phyloP scores from a whole-genome alignment of 1,139 yeast species.

The Geotrichum europaeum region DNA sequence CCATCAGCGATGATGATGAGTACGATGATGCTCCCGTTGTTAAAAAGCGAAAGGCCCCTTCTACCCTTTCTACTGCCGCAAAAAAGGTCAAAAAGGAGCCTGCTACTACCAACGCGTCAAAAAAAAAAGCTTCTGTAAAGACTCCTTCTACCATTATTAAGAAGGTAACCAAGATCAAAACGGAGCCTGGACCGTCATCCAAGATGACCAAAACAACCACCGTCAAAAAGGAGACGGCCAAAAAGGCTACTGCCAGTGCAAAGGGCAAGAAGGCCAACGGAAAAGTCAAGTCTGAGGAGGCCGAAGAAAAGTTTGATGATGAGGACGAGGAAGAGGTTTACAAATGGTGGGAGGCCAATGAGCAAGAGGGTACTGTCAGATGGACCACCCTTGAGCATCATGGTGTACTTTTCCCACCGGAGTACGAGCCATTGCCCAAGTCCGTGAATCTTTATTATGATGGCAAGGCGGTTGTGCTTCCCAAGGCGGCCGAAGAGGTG shows the following conservation, averaged over 20 bases:
- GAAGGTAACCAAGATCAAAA: slow-evolving; percentile 13
- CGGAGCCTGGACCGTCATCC: slow-evolving; percentile 5
- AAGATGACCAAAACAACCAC: slow-evolving; percentile 1
- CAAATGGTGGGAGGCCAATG: slow-evolving; percentile 69
- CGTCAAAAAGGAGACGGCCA: slow-evolving; percentile 10
- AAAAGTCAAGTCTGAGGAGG: slow-evolving; percentile 17
- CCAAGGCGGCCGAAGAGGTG: slow-evolving; percentile 86
- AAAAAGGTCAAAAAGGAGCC: slow-evolving; percentile 12
- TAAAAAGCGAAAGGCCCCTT: slow-evolving; percentile 12
- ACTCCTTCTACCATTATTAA: slow-evolving; percentile 7
- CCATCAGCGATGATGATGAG: slow-evolving; percentile 45
- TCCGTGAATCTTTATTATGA: slow-evolving; percentile 70
- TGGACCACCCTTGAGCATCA: slow-evolving; percentile 84
- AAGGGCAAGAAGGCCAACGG: slow-evolving; percentile 8
- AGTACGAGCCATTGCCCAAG: slow-evolving; percentile 80
- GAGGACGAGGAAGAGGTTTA: slow-evolving; percentile 59
- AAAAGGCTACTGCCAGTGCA: slow-evolving; percentile 7
- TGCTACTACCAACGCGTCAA: slow-evolving; percentile 2
- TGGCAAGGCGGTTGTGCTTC: slow-evolving; percentile 66
- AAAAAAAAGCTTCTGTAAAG: slow-evolving; percentile 7
- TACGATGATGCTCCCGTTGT: slow-evolving; percentile 26
- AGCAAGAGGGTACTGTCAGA: slow-evolving; percentile 68
- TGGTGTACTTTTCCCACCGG: slow-evolving; percentile 93
- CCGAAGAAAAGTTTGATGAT: slow-evolving; percentile 28
- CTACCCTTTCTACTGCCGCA: neutral